Percentiles rank a stretch among this genome's conserved stretches.
These are phyloP conservation scores for Xylaria acuta DNA, from an alignment of 495 filamentous ascomycete species.

Conservation along the genomic window DNA sequence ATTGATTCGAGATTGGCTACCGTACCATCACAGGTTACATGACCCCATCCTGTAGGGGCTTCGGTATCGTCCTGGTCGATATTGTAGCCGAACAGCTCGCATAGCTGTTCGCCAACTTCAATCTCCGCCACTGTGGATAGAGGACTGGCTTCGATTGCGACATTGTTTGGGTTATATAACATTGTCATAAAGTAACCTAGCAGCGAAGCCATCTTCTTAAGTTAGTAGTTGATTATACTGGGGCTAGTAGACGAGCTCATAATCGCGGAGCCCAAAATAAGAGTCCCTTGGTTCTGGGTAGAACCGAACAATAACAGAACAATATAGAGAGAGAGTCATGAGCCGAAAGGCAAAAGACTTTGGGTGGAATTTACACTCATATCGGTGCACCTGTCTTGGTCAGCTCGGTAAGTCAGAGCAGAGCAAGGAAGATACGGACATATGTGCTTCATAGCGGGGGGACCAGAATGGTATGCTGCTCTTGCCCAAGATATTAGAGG, in stretches of 20 bases:
- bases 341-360: background rate
- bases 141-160: constrained; percentile 53
- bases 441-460: constrained; percentile 54
- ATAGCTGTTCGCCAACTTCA: constrained; percentile 52
- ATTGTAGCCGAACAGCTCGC: constrained; percentile 53
- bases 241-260: background rate
- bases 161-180: constrained; percentile 59
- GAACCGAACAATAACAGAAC: too few relatives aligned
- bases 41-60: constrained; percentile 43
- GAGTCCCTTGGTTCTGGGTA: background rate
- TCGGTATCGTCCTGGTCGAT: constrained; percentile 32
- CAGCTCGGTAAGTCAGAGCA: constrained; percentile 33
- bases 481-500: constrained; percentile 35
- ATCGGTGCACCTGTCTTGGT: constrained; percentile 25
- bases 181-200: constrained; percentile 56
- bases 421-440: constrained; percentile 36
- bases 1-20: constrained; percentile 57
- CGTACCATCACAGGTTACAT: constrained; percentile 52
- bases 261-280: background rate
- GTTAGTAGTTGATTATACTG: constrained; percentile 4
- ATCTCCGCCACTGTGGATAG: constrained; percentile 50
- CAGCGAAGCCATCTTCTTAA: constrained; percentile 32
- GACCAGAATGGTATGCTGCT: constrained; percentile 54
- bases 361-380: constrained; percentile 18
- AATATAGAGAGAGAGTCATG: too few relatives aligned